phyloP scores from a whole-genome alignment of 169 alveolate species.

The Ichthyophthirius multifiliis region DNA sequence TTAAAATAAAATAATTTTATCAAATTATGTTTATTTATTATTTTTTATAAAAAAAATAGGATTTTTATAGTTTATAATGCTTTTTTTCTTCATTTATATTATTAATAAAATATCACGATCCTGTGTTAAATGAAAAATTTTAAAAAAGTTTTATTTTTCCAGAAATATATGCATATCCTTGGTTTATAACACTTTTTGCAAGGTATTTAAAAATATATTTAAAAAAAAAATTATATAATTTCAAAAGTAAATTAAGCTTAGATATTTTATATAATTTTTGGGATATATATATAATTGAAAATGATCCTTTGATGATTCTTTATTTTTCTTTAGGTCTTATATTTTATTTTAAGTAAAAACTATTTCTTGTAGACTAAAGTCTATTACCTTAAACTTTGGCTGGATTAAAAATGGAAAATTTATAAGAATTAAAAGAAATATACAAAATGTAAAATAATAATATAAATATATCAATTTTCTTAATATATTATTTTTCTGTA shows the following conservation, averaged over 20 bases:
- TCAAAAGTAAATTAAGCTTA: neutral
- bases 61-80: conserved; percentile 52
- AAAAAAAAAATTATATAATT: neutral
- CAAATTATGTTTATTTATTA: neutral
- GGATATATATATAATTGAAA: neutral
- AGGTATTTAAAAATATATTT: neutral
- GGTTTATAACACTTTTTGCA: conserved; percentile 63
- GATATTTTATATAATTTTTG: neutral
- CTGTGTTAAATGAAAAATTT: conserved; percentile 37
- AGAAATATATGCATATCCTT: conserved; percentile 59
- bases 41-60: conserved; percentile 24
- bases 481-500: too few species aligned
- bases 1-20: neutral
- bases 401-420: neutral
- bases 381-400: neutral
- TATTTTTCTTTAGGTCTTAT: neutral
- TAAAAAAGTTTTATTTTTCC: conserved; percentile 36
- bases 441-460: neutral
- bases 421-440: neutral
- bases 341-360: neutral
- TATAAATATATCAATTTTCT: neutral
- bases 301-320: neutral
- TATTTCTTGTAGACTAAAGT: neutral
- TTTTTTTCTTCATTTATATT: conserved; percentile 44
- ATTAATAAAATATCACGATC: conserved; percentile 58